Evolutionary conservation across 495 filamentous ascomycete genomes (phyloP), one percentile per base, ranked within the genome.

Genomic region (Aspergillus bertholletiae): DNA sequence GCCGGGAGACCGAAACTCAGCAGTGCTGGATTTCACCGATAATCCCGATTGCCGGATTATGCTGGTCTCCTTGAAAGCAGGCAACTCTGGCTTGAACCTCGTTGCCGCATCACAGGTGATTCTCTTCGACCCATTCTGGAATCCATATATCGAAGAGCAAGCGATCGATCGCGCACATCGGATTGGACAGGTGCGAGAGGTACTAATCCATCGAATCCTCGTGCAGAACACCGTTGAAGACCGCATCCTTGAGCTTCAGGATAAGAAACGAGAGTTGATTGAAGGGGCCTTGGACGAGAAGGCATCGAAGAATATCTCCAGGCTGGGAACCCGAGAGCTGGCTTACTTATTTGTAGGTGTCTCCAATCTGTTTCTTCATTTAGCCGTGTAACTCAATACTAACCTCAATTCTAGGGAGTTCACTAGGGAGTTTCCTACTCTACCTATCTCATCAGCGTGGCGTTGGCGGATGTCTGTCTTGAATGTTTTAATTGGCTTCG

Each of bases 51-150:
- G 84, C 65, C 84, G 81, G 55, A 77, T 97, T 65, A 88, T 97
- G 84, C 74, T 97, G 22, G 86, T 96, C 4, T 95, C 89, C 12
- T 78, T 97, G 35, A 91, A 91, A 49, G 93, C 93, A 0, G 93
- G 93, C 12, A 97, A 97, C 64, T 82, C 93, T 0, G 93, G 93
- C 0, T 77, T 97, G 34, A 97, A 97, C 65, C 81, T 97, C 18
- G 86, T 87, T 7, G 84, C 84, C n/a, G 93, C 93, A 0, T 88
- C 85, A 0, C 87, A 90, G 58, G 88, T 97, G 57, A 90, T 97
- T 64, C 87, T 97, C 49, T 83, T 95, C 52, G 93, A 97, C 59
- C 93, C 93, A 0, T 96, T 96, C 74, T 97, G 94, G 90, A 97
- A 97, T 56, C 92, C 93, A 0, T 96, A 87, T 65, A 87, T 96